Base-by-base conservation (phyloP, 306 rosid species). In the Dalbergia cochinchinensis region DNA sequence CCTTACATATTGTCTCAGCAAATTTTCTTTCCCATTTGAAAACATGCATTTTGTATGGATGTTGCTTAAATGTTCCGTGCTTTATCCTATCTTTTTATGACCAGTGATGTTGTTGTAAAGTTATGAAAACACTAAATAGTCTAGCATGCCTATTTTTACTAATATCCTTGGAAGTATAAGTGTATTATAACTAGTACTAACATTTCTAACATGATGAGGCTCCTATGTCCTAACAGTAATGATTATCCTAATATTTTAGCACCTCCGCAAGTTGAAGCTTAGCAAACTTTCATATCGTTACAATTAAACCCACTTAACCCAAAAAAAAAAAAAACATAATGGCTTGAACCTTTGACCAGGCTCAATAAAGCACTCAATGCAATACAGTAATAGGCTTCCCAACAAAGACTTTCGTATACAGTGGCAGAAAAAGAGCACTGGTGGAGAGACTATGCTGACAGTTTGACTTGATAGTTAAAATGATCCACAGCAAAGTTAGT, bases 21-120 rank as follows among this genome's bases (percentile, higher is more conserved):
- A 78, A 65, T 39, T 83, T 83, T 26, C 12, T 63, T 65, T 58
- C 59, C 67, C 54, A 20, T 65, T 39, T 77, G 59, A 62, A 70
- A 83, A 69, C 20, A 22, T 5, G 37, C n/a, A 37, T 69, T 15
- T 45, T 78, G 51, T 34, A 26, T 42, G 9, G 45, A 11, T 26
- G 74, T 53, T 71, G 45, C 68, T 18, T 64, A 64, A 63, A 71
- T 19, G 57, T 22, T 65, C 33, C 20, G 11, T 41, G 65, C 65
- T 44, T 54, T 39, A 42, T 64, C 71, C 48, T 42, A 57, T 53
- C 60, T 42, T 31, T 41, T 64, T 64, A 71, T 73, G 62, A 10
- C 42, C 61, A 13, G 39, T 44, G 35, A n/a, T 65, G 53, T 62
- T 73, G 22, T 20, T 20, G 22, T 20, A 20, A 60, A 70, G 11